A percentile compares a stretch with the other conserved stretches of the same genome.
Conservation (phyloP, 148 eudicot genomes). For the Rhododendron kiyosumense region DNA sequence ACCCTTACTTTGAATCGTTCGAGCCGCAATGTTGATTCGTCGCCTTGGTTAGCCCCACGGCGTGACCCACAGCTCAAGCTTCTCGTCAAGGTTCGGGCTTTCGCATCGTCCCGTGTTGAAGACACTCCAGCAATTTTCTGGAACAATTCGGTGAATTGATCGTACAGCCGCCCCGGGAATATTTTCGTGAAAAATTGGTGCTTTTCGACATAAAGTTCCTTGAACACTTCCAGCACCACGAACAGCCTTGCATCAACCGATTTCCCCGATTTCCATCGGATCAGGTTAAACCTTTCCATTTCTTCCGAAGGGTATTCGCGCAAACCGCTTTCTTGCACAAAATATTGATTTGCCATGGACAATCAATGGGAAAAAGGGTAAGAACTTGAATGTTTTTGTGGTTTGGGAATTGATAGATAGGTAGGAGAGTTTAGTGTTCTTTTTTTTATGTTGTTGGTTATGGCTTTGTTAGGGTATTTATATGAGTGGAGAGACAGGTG, state of each 20-base stretch:
- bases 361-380: background rate
- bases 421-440: background rate
- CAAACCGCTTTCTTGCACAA: background rate
- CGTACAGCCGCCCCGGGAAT: background rate
- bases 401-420: background rate
- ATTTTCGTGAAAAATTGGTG: constrained; percentile 18
- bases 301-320: background rate
- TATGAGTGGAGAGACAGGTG: background rate
- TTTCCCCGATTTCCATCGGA: constrained; percentile 17
- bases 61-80: constrained; percentile 7
- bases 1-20: constrained; percentile 21
- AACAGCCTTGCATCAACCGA: constrained; percentile 27
- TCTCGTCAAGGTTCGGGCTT: background rate
- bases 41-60: background rate
- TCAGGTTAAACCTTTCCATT: background rate
- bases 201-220: constrained; percentile 12
- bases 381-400: background rate
- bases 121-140: constrained; percentile 6
- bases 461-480: background rate
- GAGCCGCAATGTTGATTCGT: background rate
- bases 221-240: constrained; percentile 8
- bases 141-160: constrained; percentile 13
- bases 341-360: background rate
- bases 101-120: background rate
- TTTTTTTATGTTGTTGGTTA: background rate